Conservation (phyloP, 1,284 basidiomycete genomes). For the Malassezia equina region DNA sequence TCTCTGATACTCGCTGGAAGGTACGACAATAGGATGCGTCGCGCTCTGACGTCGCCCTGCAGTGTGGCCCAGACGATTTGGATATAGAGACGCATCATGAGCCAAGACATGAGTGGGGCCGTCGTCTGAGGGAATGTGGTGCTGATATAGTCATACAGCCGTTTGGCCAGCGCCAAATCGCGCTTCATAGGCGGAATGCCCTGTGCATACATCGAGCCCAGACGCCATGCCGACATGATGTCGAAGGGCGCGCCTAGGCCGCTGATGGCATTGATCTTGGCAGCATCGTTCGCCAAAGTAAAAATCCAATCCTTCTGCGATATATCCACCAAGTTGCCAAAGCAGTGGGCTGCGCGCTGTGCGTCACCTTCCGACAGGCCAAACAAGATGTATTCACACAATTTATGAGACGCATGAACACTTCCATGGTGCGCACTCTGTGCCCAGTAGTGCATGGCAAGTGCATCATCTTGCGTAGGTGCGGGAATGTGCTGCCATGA, state of each 20-base stretch:
- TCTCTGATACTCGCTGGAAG: neutral
- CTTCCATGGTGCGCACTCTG: slow-evolving; percentile 86
- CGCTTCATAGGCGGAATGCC: slow-evolving; percentile 67
- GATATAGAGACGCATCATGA: slow-evolving; percentile 66
- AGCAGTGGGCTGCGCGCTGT: slow-evolving; percentile 4
- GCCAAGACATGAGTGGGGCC: slow-evolving; percentile 50
- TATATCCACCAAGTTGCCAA: neutral
- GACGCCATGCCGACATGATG: slow-evolving; percentile 59
- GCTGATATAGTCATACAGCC: slow-evolving; percentile 72
- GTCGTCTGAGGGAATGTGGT: slow-evolving; percentile 67
- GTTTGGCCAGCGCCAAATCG: slow-evolving; percentile 92
- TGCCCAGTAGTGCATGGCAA: slow-evolving; percentile 84
- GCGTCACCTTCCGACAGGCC: slow-evolving; percentile 22
- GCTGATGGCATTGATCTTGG: neutral
- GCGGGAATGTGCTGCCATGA: slow-evolving; percentile 12
- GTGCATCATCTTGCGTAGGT: slow-evolving; percentile 53
- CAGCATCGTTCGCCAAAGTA: neutral
- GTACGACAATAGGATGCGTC: slow-evolving; percentile 3
- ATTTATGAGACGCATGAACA: slow-evolving; percentile 84
- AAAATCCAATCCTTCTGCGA: neutral
- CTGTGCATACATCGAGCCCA: slow-evolving; percentile 98
- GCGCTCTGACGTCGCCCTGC: slow-evolving; percentile 6
- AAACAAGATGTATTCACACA: slow-evolving; percentile 82
- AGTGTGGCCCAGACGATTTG: slow-evolving; percentile 62
- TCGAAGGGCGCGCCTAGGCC: neutral